A percentile compares a stretch with the other conserved stretches of the same genome.
Conservation (phyloP, 2,329 filamentous ascomycete genomes). For the Phyllachora maydis region DNA sequence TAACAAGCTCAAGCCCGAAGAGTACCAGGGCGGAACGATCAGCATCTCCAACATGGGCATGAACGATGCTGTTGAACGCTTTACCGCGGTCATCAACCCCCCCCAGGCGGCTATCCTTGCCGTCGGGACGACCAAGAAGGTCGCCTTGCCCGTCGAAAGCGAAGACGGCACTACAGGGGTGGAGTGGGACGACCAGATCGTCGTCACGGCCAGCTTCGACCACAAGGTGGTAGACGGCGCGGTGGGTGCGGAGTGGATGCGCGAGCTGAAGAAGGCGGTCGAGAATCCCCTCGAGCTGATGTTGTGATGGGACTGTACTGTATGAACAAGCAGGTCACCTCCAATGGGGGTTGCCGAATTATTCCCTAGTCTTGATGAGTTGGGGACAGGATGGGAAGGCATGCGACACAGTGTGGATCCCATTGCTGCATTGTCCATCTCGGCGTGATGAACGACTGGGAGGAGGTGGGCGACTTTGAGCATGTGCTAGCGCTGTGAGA, state of each 20-base stretch:
- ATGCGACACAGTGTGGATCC: no score
- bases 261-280: conserved; percentile 88
- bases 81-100: conserved; percentile 98
- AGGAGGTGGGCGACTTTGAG: no score
- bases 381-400: no score
- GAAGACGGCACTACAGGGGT: conserved; percentile 59
- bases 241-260: conserved; percentile 90
- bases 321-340: no score
- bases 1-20: conserved; percentile 96
- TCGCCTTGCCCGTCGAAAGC: conserved; percentile 66
- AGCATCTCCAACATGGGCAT: conserved; percentile 99
- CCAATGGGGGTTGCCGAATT: no score
- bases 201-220: conserved; percentile 89
- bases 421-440: no score
- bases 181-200: conserved; percentile 94
- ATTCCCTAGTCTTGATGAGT: no score
- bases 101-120: conserved; percentile 91
- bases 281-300: conserved; percentile 94
- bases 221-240: conserved; percentile 97
- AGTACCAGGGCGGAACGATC: conserved; percentile 97
- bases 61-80: conserved; percentile 90
- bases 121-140: conserved; percentile 88
- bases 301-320: no score
- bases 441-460: no score
- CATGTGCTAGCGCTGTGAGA: no score